A percentile compares a stretch with the other conserved stretches of the same genome.
Conservation (phyloP, 1,284 basidiomycete species). For the Apiotrichum brassicae region DNA sequence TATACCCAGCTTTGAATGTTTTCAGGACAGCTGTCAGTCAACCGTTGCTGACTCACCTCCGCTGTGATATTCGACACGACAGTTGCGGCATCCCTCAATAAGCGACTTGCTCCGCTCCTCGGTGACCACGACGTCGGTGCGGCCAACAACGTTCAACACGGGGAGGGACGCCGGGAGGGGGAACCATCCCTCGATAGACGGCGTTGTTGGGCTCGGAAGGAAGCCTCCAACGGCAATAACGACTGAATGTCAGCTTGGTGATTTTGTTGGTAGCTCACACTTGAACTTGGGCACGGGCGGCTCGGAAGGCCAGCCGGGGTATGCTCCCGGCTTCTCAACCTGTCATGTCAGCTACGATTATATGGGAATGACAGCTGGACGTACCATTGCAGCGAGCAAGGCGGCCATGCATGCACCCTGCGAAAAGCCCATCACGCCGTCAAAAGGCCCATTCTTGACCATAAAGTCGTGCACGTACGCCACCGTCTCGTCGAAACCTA, state of each 20-base stretch:
- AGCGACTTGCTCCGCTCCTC: constrained; percentile 63
- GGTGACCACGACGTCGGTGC: constrained; percentile 70
- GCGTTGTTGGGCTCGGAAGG: constrained; percentile 30
- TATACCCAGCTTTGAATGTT: too few species aligned
- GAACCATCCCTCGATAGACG: constrained; percentile 51
- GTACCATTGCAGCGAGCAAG: constrained; percentile 63
- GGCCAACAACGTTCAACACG: constrained; percentile 73
- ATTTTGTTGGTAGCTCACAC: constrained; percentile 48
- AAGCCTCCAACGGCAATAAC: constrained; percentile 54
- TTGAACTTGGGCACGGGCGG: constrained; percentile 62
- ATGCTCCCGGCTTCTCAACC: constrained; percentile 54
- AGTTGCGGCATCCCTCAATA: constrained; percentile 53
- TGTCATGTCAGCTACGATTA: constrained; percentile 30
- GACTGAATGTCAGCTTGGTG: constrained; percentile 51
- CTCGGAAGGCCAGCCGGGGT: constrained; percentile 59
- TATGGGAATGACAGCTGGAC: constrained; percentile 24
- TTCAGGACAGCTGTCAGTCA: neutral
- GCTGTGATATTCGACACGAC: constrained; percentile 45
- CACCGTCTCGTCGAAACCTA: constrained; percentile 59
- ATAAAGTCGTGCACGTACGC: constrained; percentile 48
- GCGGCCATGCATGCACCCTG: constrained; percentile 78
- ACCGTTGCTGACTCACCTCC: constrained; percentile 29
- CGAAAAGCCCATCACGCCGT: constrained; percentile 75
- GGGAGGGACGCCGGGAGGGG: constrained; percentile 53
- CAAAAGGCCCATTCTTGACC: constrained; percentile 47